Evolutionary conservation across 495 filamentous ascomycete species (phyloP).

Genomic region (Talaromyces ruber): DNA sequence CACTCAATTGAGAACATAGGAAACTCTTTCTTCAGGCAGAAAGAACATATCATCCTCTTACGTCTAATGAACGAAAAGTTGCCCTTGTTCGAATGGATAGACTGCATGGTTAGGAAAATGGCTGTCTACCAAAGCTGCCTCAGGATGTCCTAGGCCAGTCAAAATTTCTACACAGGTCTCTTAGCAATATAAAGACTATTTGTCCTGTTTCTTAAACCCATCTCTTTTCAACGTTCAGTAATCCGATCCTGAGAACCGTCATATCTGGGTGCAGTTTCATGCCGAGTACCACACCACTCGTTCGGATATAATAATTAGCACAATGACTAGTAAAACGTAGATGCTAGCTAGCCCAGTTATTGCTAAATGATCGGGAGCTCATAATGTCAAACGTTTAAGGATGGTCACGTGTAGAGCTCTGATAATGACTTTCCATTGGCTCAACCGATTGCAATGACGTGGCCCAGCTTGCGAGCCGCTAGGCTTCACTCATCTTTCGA

Average conservation of each 20-base stretch:
- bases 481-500: background rate
- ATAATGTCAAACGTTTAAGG: background rate
- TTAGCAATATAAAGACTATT: slow-evolving; percentile 5
- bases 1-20: background rate
- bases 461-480: background rate
- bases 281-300: too few relatives aligned
- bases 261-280: background rate
- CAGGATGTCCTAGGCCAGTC: background rate
- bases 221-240: background rate
- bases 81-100: background rate
- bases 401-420: background rate
- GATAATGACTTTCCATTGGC: background rate
- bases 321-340: background rate
- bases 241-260: background rate
- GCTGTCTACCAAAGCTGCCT: background rate
- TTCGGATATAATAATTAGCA: background rate
- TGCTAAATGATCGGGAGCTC: background rate
- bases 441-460: background rate
- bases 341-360: background rate
- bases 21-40: background rate
- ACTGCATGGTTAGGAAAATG: background rate
- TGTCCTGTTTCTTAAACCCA: background rate
- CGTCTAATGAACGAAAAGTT: slow-evolving; percentile 4
- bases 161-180: background rate
- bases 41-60: slow-evolving; percentile 5